Conservation (phyloP, 371 early-diverging fungal genomes). For the Catenaria anguillulae region DNA sequence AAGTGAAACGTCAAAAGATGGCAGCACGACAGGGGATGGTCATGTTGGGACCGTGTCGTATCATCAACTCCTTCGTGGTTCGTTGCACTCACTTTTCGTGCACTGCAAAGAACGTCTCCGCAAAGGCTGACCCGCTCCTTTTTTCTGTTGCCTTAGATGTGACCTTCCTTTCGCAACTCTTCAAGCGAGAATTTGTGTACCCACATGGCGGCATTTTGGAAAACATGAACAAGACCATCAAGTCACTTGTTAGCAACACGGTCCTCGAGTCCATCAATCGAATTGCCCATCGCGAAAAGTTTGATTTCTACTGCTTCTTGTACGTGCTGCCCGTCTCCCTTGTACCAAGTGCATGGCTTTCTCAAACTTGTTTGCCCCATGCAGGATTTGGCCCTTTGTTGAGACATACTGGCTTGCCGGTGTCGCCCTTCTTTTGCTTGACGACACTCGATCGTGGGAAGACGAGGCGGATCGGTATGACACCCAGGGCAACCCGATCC, state of each 20-base stretch:
- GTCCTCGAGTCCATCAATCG: not conserved
- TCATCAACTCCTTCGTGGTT: not conserved
- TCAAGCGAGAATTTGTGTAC: slow-evolving; percentile 74
- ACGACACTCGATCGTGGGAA: not conserved
- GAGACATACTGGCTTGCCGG: slow-evolving; percentile 74
- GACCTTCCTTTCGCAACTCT: slow-evolving; percentile 55
- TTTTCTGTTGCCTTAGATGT: too few relatives aligned
- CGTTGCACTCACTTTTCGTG: not conserved
- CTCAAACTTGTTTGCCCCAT: too few relatives aligned
- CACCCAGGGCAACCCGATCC: too few relatives aligned
- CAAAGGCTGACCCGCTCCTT: too few relatives aligned
- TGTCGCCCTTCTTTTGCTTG: slow-evolving; percentile 12
- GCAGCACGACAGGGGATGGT: too few relatives aligned
- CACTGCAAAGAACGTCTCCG: too few relatives aligned
- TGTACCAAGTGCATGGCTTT: too few relatives aligned
- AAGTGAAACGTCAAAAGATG: too few relatives aligned
- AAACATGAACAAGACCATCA: slow-evolving; percentile 43
- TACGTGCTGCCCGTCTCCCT: too few relatives aligned
- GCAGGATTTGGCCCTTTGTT: slow-evolving; percentile 63
- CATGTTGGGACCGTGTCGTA: not conserved
- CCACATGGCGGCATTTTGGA: slow-evolving; percentile 55
- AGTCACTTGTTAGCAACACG: not conserved
- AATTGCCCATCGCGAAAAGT: slow-evolving; percentile 1
- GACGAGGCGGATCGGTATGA: not conserved
- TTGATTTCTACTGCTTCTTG: slow-evolving; percentile 67